These are phyloP conservation scores for Eimeria falciformis DNA, from an alignment of 169 alveolate species.

Conservation along the genomic window DNA sequence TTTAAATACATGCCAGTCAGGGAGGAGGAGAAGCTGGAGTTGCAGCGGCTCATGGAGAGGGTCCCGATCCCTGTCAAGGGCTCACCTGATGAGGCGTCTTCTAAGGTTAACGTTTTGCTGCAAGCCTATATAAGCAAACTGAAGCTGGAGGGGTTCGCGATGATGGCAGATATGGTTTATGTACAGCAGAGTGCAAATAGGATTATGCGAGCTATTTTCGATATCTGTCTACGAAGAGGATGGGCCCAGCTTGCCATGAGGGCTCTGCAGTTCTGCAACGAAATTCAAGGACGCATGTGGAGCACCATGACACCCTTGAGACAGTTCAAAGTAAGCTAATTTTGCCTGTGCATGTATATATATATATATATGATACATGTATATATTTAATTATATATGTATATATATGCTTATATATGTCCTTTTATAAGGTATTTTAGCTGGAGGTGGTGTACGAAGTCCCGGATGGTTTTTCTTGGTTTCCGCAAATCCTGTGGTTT, in stretches of 20 bases:
- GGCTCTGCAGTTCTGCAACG: slow-evolving; percentile 95
- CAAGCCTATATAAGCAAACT: slow-evolving; percentile 97
- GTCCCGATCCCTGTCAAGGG: slow-evolving; percentile 95
- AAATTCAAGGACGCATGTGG: slow-evolving; percentile 99
- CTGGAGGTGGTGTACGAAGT: background rate
- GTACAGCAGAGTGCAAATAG: slow-evolving; percentile 99
- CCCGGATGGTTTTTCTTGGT: background rate
- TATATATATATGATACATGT: no score
- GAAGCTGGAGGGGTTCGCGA: slow-evolving; percentile 97
- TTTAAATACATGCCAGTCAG: slow-evolving; percentile 97
- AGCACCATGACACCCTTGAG: slow-evolving; percentile 98
- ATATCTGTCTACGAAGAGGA: slow-evolving; percentile 94
- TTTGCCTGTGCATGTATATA: background rate
- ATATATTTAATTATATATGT: no score
- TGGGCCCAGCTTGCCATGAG: slow-evolving; percentile 96
- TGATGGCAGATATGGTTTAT: slow-evolving; percentile 98
- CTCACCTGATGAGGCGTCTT: slow-evolving; percentile 87
- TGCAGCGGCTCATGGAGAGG: slow-evolving; percentile 94
- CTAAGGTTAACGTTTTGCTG: slow-evolving; percentile 96
- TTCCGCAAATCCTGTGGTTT: background rate
- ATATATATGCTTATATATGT: no score
- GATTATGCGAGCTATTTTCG: slow-evolving; percentile 98
- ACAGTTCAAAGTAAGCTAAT: slow-evolving; percentile 93
- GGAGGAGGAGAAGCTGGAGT: slow-evolving; percentile 98
- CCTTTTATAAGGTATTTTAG: background rate